Percentiles rank a stretch among this genome's conserved stretches.
Evolutionary conservation across 106 monocot species (phyloP).

Genomic region (Amphibolis antarctica): DNA sequence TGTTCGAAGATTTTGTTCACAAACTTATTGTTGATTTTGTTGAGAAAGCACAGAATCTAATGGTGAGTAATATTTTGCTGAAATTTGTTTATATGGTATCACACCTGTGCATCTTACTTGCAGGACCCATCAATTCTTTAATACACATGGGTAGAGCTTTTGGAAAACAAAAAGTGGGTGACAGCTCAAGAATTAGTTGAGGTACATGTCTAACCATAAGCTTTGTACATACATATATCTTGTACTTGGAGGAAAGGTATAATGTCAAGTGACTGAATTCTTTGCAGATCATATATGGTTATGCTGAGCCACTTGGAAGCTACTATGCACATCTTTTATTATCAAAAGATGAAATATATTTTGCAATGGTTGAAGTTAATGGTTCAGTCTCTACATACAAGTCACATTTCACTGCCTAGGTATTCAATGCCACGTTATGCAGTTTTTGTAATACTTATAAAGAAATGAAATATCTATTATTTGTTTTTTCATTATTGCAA

Average conservation of each 20-base stretch:
- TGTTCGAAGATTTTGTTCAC: slow-evolving; percentile 53
- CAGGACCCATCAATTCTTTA: slow-evolving; percentile 89
- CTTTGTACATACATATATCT: background rate
- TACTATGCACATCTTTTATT: slow-evolving; percentile 86
- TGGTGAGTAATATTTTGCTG: slow-evolving; percentile 40
- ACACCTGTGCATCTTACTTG: slow-evolving; percentile 1
- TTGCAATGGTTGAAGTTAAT: slow-evolving; percentile 45
- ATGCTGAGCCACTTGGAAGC: slow-evolving; percentile 59
- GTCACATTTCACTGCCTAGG: slow-evolving; percentile 59
- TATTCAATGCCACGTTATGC: slow-evolving; percentile 11
- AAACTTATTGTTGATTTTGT: slow-evolving; percentile 52
- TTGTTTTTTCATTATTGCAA: background rate
- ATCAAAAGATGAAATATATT: slow-evolving; percentile 88
- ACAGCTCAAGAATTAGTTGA: slow-evolving; percentile 75
- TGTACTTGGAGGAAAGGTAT: background rate
- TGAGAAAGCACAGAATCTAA: slow-evolving; percentile 54
- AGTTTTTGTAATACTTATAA: background rate
- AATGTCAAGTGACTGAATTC: background rate
- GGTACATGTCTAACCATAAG: too few species aligned
- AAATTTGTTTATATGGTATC: slow-evolving; percentile 2
- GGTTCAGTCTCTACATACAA: slow-evolving; percentile 67
- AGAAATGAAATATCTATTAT: background rate
- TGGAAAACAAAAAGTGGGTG: slow-evolving; percentile 54
- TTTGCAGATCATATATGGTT: slow-evolving; percentile 81
- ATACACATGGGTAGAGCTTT: slow-evolving; percentile 83